Evolutionary conservation across 108 stramenopile genomes (phyloP).

Genomic region (Skeletonema grethae): DNA sequence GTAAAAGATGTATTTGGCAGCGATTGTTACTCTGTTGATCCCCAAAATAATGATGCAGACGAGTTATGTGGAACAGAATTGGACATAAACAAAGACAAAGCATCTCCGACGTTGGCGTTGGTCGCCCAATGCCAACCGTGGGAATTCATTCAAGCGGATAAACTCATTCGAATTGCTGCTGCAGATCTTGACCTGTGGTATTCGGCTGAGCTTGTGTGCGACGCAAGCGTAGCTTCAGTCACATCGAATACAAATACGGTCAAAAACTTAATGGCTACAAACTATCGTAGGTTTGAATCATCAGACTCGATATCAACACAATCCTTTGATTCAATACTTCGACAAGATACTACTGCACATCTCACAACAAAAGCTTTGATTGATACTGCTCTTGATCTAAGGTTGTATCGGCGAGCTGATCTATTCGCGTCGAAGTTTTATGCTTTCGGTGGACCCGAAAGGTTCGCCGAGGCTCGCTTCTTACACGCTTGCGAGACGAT

Average conservation of each 20-base stretch:
- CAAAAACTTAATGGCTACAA: constrained; percentile 1
- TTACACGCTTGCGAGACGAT: constrained; percentile 78
- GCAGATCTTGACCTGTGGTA: constrained; percentile 62
- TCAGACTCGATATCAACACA: constrained; percentile 7
- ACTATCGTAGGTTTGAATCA: neutral
- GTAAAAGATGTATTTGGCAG: constrained; percentile 52
- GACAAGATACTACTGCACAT: constrained; percentile 33
- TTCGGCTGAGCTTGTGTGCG: constrained; percentile 64
- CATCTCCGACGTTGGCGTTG: constrained; percentile 55
- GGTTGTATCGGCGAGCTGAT: constrained; percentile 72
- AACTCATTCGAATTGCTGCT: constrained; percentile 50
- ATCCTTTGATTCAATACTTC: neutral
- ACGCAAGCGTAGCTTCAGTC: constrained; percentile 39
- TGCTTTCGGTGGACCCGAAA: constrained; percentile 53
- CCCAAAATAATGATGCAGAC: constrained; percentile 10
- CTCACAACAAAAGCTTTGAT: constrained; percentile 56
- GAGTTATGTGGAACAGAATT: neutral
- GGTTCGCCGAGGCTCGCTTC: constrained; percentile 72
- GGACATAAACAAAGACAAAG: constrained; percentile 41
- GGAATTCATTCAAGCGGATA: constrained; percentile 38
- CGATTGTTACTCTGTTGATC: constrained; percentile 19
- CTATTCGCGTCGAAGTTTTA: constrained; percentile 64
- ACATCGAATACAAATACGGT: neutral
- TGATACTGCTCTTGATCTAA: constrained; percentile 60
- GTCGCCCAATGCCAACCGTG: constrained; percentile 62